Evolutionary conservation across 2,329 filamentous ascomycete genomes (phyloP), one percentile per base, ranked within the genome.

Genomic region (Scleromitrula shiraiana): DNA sequence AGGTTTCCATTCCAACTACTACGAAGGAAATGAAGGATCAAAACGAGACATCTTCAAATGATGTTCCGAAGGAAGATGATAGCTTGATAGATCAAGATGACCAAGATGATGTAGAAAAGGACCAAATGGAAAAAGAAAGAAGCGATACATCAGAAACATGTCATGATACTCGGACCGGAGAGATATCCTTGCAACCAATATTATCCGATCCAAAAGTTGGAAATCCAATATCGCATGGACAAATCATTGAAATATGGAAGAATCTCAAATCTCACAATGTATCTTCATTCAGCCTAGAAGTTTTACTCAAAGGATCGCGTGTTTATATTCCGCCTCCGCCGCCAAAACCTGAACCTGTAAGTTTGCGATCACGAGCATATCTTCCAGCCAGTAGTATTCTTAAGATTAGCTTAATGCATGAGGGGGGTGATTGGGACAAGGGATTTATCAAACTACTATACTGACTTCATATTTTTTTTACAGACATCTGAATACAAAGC

Each of bases 401-500:
- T n/a, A n/a, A n/a, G n/a, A n/a, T n/a, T n/a, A n/a, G n/a, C n/a
- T n/a, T n/a, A n/a, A n/a, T n/a, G n/a, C n/a, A n/a, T n/a, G n/a
- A n/a, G n/a, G n/a, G n/a, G n/a, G n/a, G n/a, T n/a, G n/a, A 29
- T 7, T 29, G 26, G 26, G 12, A 29, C 12, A 29, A 29, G 26
- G 26, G 7, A 29, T 7, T 29, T 7, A 29, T 29, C 12, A 29
- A 6, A 6, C 7, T 27, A 17, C 14, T 8, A 26, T 19, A 12
- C 14, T 15, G 37, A 40, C 20, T 40, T 19, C 33, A 10, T 37
- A 6, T 9, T 19, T 7, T 8, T 8, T 19, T 47, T 8, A 51
- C 24, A 94, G 80, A 84, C 83, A 1, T 71, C 81, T 7, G 85
- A 95, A 68, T 97, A 91, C 70, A 86, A 88, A 65, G 84, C 83